Evolutionary conservation across 345 rosid genomes (phyloP), one percentile per base, ranked within the genome.

Genomic region (Camelina neglecta): DNA sequence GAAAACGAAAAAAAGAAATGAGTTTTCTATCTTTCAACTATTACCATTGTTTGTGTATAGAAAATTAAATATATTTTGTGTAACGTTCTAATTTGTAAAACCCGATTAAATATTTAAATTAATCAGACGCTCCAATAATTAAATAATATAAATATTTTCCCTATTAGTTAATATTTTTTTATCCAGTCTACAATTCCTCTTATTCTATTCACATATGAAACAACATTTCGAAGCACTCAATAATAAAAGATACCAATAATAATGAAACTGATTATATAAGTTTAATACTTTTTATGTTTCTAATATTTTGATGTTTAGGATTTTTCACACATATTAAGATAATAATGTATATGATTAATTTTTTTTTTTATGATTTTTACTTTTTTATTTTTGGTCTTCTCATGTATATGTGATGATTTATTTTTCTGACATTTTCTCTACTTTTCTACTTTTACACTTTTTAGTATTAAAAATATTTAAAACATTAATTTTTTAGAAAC

Each of bases 201-300:
- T 12, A 65, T 77, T 56, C 72, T 72, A 71, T 77, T 77, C 80
- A 77, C 80, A 77, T 47, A 24, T 56, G 47, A 67, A 76, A 53
- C 68, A 42, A 54, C 21, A 62, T 7, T 54, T 64, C 44, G 50
- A 63, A 36, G 41, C 29, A 63, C 53, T 62, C 59, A 18, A 38
- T 45, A 23, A 24, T 45, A 23, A 24, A 50, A 11, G 47, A 61
- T 38, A 21, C 35, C 11, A 60, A 60, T 60, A 44, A 29, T 54
- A 44, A 45, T 36, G 29, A 70, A 69, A 36, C 16, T 38, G 31
- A 60, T 60, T 38, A 18, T 36, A 3, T 59, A 9, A 9, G 42
- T 59, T n/a, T 8, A 58, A n/a, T 18, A 18, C 18, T 18, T 18
- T 18, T 0, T 18, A 0, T 18, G 18, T 18, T 0, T 18, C 18